Percentiles rank a stretch among this genome's conserved stretches.
phyloP scores from a whole-genome alignment of 495 filamentous ascomycete genomes.

The Hypoxylon lenormandii region DNA sequence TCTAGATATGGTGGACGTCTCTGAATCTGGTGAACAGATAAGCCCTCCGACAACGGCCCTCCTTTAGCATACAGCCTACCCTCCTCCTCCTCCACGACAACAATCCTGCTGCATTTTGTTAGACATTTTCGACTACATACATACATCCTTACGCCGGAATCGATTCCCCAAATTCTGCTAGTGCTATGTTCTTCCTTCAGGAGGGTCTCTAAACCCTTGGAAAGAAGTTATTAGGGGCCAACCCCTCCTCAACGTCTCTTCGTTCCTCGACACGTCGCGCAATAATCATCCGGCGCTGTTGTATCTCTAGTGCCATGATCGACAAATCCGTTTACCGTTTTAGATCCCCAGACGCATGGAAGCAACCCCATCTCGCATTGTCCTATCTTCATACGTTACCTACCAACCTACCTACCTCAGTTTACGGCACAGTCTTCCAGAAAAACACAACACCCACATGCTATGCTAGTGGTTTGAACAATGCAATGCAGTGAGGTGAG shows the following conservation, averaged over 20 bases:
- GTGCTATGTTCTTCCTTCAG: conserved; percentile 10
- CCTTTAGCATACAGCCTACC: conserved; percentile 33
- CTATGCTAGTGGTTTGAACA: conserved; percentile 22
- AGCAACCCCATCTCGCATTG: conserved; percentile 41
- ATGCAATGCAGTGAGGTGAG: neutral
- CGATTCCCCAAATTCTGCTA: conserved; percentile 9
- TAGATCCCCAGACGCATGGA: conserved; percentile 29
- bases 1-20: conserved; percentile 35
- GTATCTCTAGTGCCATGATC: conserved; percentile 32
- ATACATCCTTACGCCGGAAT: conserved; percentile 1
- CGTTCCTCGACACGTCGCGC: conserved; percentile 12
- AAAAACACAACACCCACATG: conserved; percentile 22
- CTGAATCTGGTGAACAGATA: conserved; percentile 31
- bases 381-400: conserved; percentile 24
- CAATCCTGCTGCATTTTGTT: conserved; percentile 33
- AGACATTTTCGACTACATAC: conserved; percentile 12
- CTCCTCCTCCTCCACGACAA: conserved; percentile 30
- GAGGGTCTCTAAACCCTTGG: neutral
- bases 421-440: conserved; percentile 11
- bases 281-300: conserved; percentile 20
- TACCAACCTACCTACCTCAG: neutral
- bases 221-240: conserved; percentile 11
- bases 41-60: conserved; percentile 46
- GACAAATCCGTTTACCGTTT: conserved; percentile 21
- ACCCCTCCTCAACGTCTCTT: conserved; percentile 2